Evolutionary conservation across 2,329 filamentous ascomycete genomes (phyloP).

Genomic region (Botrytis squamosa): DNA sequence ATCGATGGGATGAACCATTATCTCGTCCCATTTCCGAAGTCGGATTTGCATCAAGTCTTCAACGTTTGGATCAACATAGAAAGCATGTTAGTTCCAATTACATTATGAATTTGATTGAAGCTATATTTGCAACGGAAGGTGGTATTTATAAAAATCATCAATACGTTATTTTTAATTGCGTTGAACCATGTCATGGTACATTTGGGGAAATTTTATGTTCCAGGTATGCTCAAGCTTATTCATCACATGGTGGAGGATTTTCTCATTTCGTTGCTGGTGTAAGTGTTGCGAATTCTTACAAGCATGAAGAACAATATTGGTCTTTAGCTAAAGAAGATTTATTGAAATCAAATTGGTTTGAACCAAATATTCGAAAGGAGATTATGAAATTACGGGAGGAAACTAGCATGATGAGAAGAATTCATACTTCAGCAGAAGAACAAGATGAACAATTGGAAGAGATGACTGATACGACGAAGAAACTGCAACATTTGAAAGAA

Average conservation of each 20-base stretch:
- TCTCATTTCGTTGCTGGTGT: background rate
- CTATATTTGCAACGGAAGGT: background rate
- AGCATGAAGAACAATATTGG: background rate
- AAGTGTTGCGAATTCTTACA: background rate
- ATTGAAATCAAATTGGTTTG: background rate
- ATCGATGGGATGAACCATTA: background rate
- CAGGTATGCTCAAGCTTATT: slow-evolving; percentile 6
- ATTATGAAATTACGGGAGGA: background rate
- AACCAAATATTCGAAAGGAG: background rate
- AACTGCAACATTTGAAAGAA: background rate
- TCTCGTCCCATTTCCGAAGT: background rate
- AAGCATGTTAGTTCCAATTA: slow-evolving; percentile 1
- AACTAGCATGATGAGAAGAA: no score
- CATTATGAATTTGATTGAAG: slow-evolving; percentile 3
- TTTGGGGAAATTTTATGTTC: slow-evolving; percentile 7
- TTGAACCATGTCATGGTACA: background rate
- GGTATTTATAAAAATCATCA: background rate
- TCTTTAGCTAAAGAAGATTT: background rate
- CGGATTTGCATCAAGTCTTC: background rate
- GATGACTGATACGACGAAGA: background rate
- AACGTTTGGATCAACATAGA: background rate
- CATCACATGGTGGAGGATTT: slow-evolving; percentile 3
- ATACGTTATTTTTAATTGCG: background rate
- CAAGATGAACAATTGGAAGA: background rate
- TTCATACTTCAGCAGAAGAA: background rate